Base-by-base conservation (phyloP, 2,329 filamentous ascomycete genomes). In the Calonectria henricotiae region DNA sequence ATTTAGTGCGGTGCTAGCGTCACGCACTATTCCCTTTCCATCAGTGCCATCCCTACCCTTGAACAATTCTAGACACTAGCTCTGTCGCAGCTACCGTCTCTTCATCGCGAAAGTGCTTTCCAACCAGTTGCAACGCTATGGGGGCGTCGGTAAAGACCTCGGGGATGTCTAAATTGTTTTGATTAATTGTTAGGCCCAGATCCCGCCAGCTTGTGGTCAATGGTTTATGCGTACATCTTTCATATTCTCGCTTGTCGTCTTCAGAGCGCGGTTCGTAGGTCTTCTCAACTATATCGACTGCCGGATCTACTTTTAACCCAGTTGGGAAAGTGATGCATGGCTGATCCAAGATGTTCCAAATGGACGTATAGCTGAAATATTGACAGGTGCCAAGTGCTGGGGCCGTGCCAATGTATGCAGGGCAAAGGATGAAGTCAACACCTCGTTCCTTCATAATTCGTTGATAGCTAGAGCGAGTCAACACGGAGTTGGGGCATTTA, bases 261-360 rank as follows among this genome's bases (percentile, higher is more conserved):
- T 61, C 39, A 13, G 55, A 61, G 37, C 55, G 55, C 27, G 55
- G 55, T 3, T n/a, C 9, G 12, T 61, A 65, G 47, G 30, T 49
- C 27, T 58, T 65, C 5, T 73, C 74, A 1, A 63, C n/a, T n/a
- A 68, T 58, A 9, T 67, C 62, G 1, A 72, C 51, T 8, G 63
- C 62, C 4, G 64, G 44, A 23, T 69, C 63, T 11, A 61, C 66
- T 54, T 46, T 70, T 1, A 74, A 25, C 1, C 76, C 77, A 3
- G 74, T 80, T 5, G 80, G 79, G 20, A 81, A 77, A 1, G 76
- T 69, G 8, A 72, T 67, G 30, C 67, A 75, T 0, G 79, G 79
- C 13, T 78, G 74, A 43, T 82, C 80, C 1, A 81, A 76, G 4
- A 79, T 73, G 41, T 82, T 82, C 76, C 78, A 81, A 25, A 80